Evolutionary conservation across 208 protist species (phyloP), one percentile per base, ranked within the genome.

Genomic region (Leishmania mexicana): DNA sequence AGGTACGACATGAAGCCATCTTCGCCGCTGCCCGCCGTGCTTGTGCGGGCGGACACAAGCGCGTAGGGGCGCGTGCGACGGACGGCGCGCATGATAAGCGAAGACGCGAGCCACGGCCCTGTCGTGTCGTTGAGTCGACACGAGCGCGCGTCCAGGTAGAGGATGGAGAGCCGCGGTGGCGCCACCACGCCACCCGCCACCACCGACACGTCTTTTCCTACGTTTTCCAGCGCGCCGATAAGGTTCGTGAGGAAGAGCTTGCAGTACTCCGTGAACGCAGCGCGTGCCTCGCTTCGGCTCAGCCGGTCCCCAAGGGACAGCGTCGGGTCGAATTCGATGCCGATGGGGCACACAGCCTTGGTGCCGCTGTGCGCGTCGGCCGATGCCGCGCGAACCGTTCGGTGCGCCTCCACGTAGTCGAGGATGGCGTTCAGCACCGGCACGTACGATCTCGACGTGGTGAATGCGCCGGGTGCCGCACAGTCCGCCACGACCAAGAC

Each of bases 401-500:
- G 13, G 19, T 78, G 81, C 15, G 38, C 40, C 28, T 58, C 76
- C 40, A 78, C 40, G 53, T 80, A 73, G 38, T 53, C 76, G 57
- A 80, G 21, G 53, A 80, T 47, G n/a, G 75, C 75, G 54, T 72
- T 77, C 57, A 79, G n/a, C 54, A 80, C 81, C 8, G 75, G 68
- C 1, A 64, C 58, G 75, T 80, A 84, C 28, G 60, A 65, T 35
- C 68, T 62, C 49, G 76, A 73, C 70, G 75, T 80, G 31, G 75
- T 77, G 35, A 84, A 73, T 10, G 76, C 76, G 49, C 68, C 81
- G 6, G 77, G 68, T 31, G 68, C 75, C 6, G 53, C 68, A 40
- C 81, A 84, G 81, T 76, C 73, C 47, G 60, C 75, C n/a, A 84
- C 62, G 11, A 84, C 75, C 47, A 84, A 51, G 51, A 84, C n/a